Evolutionary conservation across 2,329 filamentous ascomycete species (phyloP).

Genomic region (Botrytis squamosa): DNA sequence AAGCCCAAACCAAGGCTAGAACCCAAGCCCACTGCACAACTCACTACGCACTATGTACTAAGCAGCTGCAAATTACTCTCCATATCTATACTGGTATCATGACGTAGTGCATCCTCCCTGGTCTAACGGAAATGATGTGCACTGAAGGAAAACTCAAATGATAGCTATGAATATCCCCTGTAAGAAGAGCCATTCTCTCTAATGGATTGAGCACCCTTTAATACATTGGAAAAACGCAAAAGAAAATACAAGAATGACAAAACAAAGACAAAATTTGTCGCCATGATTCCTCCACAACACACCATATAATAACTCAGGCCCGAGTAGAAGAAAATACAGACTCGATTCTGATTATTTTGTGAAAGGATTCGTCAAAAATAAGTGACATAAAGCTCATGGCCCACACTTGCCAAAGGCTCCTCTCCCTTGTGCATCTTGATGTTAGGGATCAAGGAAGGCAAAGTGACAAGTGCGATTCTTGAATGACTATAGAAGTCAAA

Average conservation of each 20-base stretch:
- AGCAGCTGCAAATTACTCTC: background rate
- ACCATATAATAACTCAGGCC: background rate
- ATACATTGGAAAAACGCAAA: background rate
- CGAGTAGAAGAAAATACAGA: background rate
- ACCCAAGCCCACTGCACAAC: background rate
- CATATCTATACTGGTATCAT: conserved; percentile 3
- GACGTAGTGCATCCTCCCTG: background rate
- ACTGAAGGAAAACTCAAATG: background rate
- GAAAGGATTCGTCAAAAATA: background rate
- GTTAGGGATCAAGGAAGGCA: background rate
- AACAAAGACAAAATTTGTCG: background rate
- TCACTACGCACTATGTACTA: background rate
- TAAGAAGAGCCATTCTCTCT: background rate
- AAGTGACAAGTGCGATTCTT: background rate
- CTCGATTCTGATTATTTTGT: background rate
- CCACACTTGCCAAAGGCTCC: background rate
- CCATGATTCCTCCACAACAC: background rate
- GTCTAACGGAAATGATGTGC: background rate
- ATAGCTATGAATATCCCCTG: background rate
- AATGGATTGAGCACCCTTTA: background rate
- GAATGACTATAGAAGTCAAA: background rate
- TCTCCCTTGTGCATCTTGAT: background rate
- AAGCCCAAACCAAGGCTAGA: background rate
- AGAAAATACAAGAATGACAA: background rate
- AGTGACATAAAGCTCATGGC: background rate